Base-by-base conservation (phyloP, 345 rosid genomes). In the Arabidopsis arenosa region DNA sequence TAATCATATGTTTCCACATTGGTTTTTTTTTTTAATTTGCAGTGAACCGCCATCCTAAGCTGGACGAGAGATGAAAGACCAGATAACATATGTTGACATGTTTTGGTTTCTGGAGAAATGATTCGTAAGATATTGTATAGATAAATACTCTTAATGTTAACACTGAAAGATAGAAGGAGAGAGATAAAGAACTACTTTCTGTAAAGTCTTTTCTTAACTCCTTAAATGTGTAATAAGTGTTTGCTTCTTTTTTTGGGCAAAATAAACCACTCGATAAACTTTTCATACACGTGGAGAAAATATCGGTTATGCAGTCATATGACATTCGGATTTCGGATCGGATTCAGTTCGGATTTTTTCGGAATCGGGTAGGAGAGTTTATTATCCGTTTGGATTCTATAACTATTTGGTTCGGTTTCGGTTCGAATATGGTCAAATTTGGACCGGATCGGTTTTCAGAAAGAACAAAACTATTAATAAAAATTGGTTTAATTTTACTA, bases 101-200 rank as follows among this genome's bases (percentile, higher is more conserved):
- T 17, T 57, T 57, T 59, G 37, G 12, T 14, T 59, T 23, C n/a
- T 17, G 43, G 17, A 51, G 68, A 49, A n/a, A 10, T 60, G 62
- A 39, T 23, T 51, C 55, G 74, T 61, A 68, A 45, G 55, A 32
- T 52, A n/a, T 69, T 62, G 75, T 76, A 43, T 44, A 76, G 40
- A 62, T 33, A 57, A 62, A 61, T 53, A 63, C 47, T 55, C 8
- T 26, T 26, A 6, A 54, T 54, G 59, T 54, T 54, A 12, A 23
- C 28, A 54, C 59, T 26, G 15, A 54, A 12, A 54, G 9, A 12
- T 5, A 54, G 2, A 2, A 13, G 5, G 36, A 28, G n/a, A 54
- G 6, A 15, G 36, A 54, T 7, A 3, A 53, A 28, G n/a, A 26
- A 28, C 35, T 10, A 52, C 57, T 55, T 13, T 54, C 9, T 55